These are phyloP conservation scores for Acidiella bohemica DNA, from an alignment of 495 filamentous ascomycete species.

Conservation along the genomic window DNA sequence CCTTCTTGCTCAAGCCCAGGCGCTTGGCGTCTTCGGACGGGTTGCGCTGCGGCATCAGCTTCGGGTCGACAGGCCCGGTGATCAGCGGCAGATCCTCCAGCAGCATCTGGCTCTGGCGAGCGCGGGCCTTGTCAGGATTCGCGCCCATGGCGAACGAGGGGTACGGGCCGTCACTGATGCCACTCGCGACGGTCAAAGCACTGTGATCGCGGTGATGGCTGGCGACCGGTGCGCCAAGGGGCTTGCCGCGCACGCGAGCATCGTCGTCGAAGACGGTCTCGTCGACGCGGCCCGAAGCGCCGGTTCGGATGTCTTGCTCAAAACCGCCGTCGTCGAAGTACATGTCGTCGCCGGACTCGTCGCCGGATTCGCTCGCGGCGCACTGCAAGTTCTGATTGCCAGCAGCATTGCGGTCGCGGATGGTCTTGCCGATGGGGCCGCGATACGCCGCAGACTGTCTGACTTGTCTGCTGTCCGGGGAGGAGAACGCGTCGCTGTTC, in stretches of 20 bases:
- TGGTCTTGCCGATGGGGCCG: background rate
- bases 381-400: conserved; percentile 3
- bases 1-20: conserved; percentile 14
- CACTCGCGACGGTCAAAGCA: conserved; percentile 1
- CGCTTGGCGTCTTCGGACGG: conserved; percentile 17
- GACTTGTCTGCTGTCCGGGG: too few relatives aligned
- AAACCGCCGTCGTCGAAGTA: conserved; percentile 43
- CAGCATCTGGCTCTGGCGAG: conserved; percentile 9
- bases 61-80: conserved; percentile 14
- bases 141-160: conserved; percentile 16
- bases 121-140: conserved; percentile 6
- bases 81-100: conserved; percentile 16
- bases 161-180: conserved; percentile 14
- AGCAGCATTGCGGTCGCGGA: background rate
- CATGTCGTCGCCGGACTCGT: conserved; percentile 54
- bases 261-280: conserved; percentile 65
- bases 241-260: conserved; percentile 38
- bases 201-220: background rate
- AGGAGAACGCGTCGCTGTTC: background rate
- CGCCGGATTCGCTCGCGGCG: conserved; percentile 6
- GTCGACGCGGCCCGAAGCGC: conserved; percentile 38
- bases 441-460: conserved; percentile 7
- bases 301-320: conserved; percentile 8
- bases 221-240: background rate
- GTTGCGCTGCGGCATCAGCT: conserved; percentile 14